Evolutionary conservation across 306 rosid species (phyloP), one percentile per base, ranked within the genome.

Genomic region (Prunus davidiana): DNA sequence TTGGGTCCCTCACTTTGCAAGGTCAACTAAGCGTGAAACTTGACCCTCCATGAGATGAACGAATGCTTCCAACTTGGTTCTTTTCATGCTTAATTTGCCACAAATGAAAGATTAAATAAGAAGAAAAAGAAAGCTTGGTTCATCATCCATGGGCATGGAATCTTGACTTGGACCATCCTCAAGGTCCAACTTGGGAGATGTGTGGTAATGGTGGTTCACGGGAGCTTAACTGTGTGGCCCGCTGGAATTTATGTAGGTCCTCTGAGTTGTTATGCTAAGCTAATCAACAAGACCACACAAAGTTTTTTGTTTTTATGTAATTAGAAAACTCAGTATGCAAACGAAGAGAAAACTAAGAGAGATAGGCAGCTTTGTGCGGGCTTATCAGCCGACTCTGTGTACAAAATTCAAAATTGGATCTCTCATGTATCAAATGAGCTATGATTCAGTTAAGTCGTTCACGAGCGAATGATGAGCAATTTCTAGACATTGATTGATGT

Each of bases 171-270:
- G 68, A 71, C 63, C 46, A 45, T 25, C 52, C 4, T 2, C 46
- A 27, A 34, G 69, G 50, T 66, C 34, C 34, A 25, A 71, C 67
- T 30, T 24, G 18, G 68, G 45, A 34, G 62, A 19, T 3, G 73
- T 60, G 79, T 49, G 69, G 76, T 69, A 10, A 61, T 64, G 80
- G 69, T 75, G 77, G 74, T 78, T 79, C 80, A 75, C 74, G 54
- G 51, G 76, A 69, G 16, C 80, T 20, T 34, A 60, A 60, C 22
- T 52, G 43, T 57, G 45, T 77, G 74, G 30, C 57, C 80, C 80
- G 70, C 78, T 2, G 75, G 67, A 64, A 63, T 41, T 9, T 56
- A n/a, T 45, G 74, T 56, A 76, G 80, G 80, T 12, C 73, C 77
- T 69, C 56, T 57, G 47, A 34, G 24, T 67, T 67, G 15, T 20